Evolutionary conservation across 148 eudicot species (phyloP).

Genomic region (Diospyros lotus): DNA sequence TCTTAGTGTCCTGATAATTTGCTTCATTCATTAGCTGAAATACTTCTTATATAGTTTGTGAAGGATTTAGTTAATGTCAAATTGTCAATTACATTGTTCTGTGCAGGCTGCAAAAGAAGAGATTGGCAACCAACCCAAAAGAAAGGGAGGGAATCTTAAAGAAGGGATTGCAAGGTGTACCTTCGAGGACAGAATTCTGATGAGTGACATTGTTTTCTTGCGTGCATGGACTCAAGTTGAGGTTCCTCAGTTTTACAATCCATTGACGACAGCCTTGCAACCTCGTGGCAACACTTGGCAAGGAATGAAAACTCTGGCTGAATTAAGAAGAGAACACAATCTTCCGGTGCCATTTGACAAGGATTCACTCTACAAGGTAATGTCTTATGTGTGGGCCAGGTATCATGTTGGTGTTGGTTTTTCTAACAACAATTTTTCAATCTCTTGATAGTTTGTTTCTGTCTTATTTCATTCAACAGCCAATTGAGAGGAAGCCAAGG

Average conservation of each 20-base stretch:
- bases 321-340: constrained; percentile 61
- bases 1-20: background rate
- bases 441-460: constrained; percentile 1
- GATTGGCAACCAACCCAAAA: constrained; percentile 58
- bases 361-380: constrained; percentile 88
- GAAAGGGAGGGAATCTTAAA: constrained; percentile 49
- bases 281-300: constrained; percentile 69
- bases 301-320: constrained; percentile 93
- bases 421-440: background rate
- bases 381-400: background rate
- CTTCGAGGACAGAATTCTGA: constrained; percentile 92
- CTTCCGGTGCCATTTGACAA: constrained; percentile 68
- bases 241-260: constrained; percentile 73
- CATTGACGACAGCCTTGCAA: constrained; percentile 88
- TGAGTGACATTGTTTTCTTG: constrained; percentile 87
- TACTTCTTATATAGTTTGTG: background rate
- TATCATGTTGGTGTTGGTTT: background rate
- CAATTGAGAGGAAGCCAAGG: constrained; percentile 66
- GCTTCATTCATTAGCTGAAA: no score
- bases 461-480: constrained; percentile 31
- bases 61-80: background rate
- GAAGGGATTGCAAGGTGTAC: constrained; percentile 97
- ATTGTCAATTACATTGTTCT: background rate
- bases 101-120: constrained; percentile 84
- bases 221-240: constrained; percentile 94